phyloP scores from a whole-genome alignment of 1,284 basidiomycete genomes.

The Fomitopsis betulina region DNA sequence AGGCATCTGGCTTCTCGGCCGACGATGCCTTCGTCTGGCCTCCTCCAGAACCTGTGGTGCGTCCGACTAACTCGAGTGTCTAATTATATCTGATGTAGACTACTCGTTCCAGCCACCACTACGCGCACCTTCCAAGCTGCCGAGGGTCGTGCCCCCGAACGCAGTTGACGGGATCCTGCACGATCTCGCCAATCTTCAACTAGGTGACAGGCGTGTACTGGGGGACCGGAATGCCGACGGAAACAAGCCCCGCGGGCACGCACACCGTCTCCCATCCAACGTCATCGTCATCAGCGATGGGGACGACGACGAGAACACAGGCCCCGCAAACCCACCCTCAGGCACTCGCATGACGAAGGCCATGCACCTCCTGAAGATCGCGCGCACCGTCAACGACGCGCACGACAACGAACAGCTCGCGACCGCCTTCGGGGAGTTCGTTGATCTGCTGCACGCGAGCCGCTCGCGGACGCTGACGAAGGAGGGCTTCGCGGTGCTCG shows the following conservation, averaged over 20 bases:
- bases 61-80: neutral
- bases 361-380: slow-evolving; percentile 43
- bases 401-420: slow-evolving; percentile 51
- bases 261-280: slow-evolving; percentile 25
- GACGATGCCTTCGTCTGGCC: slow-evolving; percentile 68
- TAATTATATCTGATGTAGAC: neutral
- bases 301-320: slow-evolving; percentile 34
- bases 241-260: slow-evolving; percentile 9
- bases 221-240: slow-evolving; percentile 22
- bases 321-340: slow-evolving; percentile 23
- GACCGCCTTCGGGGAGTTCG: slow-evolving; percentile 51
- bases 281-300: slow-evolving; percentile 41
- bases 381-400: slow-evolving; percentile 37
- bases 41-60: slow-evolving; percentile 36
- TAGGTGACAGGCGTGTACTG: slow-evolving; percentile 37
- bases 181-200: slow-evolving; percentile 51
- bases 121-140: slow-evolving; percentile 12
- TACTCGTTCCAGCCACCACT: slow-evolving; percentile 17
- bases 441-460: slow-evolving; percentile 52
- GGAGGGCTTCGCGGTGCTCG: slow-evolving; percentile 66
- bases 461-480: slow-evolving; percentile 63
- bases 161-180: slow-evolving; percentile 49
- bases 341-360: slow-evolving; percentile 46
- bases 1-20: slow-evolving; percentile 52
- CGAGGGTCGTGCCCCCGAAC: slow-evolving; percentile 8